Percentiles rank a stretch among this genome's conserved stretches.
phyloP scores from a whole-genome alignment of 805 yeast species.

The Yamadazyma olivae region DNA sequence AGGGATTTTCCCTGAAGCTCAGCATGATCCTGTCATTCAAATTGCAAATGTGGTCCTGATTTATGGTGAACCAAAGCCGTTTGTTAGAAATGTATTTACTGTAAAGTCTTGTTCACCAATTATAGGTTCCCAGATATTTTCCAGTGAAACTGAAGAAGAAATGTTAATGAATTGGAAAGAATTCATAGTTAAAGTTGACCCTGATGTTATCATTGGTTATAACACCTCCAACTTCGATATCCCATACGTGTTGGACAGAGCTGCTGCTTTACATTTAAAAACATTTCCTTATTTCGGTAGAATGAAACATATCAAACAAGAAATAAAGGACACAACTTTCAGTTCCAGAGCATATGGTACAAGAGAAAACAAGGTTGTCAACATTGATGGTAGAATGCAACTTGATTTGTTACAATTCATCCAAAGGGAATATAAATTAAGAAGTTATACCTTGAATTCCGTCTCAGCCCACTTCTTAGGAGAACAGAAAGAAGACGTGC shows the following conservation, averaged over 20 bases:
- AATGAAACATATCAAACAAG: conserved; percentile 64
- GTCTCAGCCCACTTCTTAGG: conserved; percentile 91
- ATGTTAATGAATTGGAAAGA: conserved; percentile 86
- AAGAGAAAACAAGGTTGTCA: conserved; percentile 84
- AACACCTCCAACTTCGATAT: conserved; percentile 93
- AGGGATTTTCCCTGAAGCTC: conserved; percentile 95
- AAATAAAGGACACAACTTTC: conserved; percentile 75
- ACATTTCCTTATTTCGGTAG: conserved; percentile 88
- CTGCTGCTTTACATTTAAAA: conserved; percentile 62
- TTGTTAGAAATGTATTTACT: conserved; percentile 91
- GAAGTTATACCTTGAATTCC: conserved; percentile 92
- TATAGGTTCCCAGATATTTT: conserved; percentile 87
- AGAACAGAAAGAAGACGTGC: conserved; percentile 98
- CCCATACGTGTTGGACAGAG: conserved; percentile 89
- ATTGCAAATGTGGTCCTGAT: conserved; percentile 91
- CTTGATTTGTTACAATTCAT: conserved; percentile 88
- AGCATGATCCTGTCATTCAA: conserved; percentile 90
- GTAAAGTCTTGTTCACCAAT: conserved; percentile 89
- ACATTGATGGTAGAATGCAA: conserved; percentile 95
- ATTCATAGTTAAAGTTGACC: conserved; percentile 80
- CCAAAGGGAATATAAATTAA: conserved; percentile 90
- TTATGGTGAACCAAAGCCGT: conserved; percentile 83
- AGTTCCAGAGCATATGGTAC: conserved; percentile 97
- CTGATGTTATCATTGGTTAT: conserved; percentile 96
- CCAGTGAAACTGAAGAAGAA: conserved; percentile 70